Evolutionary conservation across 257 asterid genomes (phyloP).

Genomic region (Ehretia macrophylla): DNA sequence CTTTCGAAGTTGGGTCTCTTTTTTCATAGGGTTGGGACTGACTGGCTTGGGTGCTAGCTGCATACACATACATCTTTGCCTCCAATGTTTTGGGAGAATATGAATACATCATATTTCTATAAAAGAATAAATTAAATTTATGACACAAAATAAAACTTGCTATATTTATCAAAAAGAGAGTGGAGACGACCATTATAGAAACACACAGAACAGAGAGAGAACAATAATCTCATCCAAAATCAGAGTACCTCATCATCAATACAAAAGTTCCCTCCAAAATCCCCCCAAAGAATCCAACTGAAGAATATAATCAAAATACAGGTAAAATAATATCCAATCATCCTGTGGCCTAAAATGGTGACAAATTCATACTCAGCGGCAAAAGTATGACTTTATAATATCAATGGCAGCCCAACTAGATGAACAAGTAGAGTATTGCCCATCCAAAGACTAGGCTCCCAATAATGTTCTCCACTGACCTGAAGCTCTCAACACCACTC

Average conservation of each 20-base stretch:
- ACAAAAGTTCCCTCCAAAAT: constrained; percentile 27
- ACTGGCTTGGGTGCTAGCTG: too few relatives aligned
- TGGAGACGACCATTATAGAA: not conserved
- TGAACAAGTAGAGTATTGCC: constrained; percentile 33
- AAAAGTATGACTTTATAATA: not conserved
- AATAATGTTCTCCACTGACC: constrained; percentile 22
- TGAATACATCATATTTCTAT: too few relatives aligned
- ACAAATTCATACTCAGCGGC: constrained; percentile 9
- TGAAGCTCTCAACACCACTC: constrained; percentile 55
- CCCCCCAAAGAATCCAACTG: constrained; percentile 59
- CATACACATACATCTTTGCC: too few relatives aligned
- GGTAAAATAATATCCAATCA: constrained; percentile 11
- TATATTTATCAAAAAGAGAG: too few relatives aligned
- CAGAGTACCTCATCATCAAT: constrained; percentile 17
- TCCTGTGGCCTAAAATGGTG: constrained; percentile 13
- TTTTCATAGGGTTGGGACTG: too few relatives aligned
- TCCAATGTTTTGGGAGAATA: too few relatives aligned
- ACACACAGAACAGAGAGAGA: not conserved
- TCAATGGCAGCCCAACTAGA: constrained; percentile 21
- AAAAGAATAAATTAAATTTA: not conserved
- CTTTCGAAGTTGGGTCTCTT: too few relatives aligned
- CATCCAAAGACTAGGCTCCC: constrained; percentile 44
- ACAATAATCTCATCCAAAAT: constrained; percentile 20
- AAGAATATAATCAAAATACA: constrained; percentile 32
- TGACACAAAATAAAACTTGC: not conserved